phyloP scores from a whole-genome alignment of 2,329 filamentous ascomycete genomes.

The Xylariaceae sp. region DNA sequence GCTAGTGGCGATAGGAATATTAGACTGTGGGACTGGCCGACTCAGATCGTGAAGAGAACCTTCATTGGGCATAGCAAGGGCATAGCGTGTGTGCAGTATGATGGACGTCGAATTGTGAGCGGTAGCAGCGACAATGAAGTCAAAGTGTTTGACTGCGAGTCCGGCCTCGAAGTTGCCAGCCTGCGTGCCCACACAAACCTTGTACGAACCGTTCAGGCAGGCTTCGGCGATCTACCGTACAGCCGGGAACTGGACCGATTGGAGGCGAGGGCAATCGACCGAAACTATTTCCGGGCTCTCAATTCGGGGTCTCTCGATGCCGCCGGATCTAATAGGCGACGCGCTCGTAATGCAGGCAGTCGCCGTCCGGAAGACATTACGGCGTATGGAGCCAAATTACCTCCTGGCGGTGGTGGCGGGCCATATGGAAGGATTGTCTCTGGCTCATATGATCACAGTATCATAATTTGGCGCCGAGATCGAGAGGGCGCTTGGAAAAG shows the following conservation, averaged over 20 bases:
- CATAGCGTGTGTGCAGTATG: conserved; percentile 96
- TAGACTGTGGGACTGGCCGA: conserved; percentile 90
- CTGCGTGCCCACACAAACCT: conserved; percentile 76
- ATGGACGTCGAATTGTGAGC: conserved; percentile 86
- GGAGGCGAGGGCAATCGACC: conserved; percentile 68
- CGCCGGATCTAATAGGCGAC: conserved; percentile 32
- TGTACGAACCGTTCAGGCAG: conserved; percentile 90
- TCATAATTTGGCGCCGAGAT: conserved; percentile 91
- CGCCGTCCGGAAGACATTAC: conserved; percentile 68
- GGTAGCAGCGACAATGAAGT: conserved; percentile 96
- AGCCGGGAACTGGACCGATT: conserved; percentile 68
- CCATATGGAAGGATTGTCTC: conserved; percentile 93
- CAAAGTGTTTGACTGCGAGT: conserved; percentile 84
- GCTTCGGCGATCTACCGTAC: conserved; percentile 82
- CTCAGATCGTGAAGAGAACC: conserved; percentile 67
- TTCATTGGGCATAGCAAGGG: conserved; percentile 87
- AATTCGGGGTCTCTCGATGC: conserved; percentile 45
- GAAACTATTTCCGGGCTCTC: conserved; percentile 60
- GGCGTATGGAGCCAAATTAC: conserved; percentile 77
- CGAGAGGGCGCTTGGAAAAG: conserved; percentile 79
- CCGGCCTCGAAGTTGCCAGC: conserved; percentile 83
- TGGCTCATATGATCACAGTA: conserved; percentile 90
- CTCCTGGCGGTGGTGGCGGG: conserved; percentile 84
- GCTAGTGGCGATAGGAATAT: conserved; percentile 91
- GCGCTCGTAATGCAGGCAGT: conserved; percentile 63